phyloP scores from a whole-genome alignment of 1,284 basidiomycete species.

The Sphaerobolus stellatus region DNA sequence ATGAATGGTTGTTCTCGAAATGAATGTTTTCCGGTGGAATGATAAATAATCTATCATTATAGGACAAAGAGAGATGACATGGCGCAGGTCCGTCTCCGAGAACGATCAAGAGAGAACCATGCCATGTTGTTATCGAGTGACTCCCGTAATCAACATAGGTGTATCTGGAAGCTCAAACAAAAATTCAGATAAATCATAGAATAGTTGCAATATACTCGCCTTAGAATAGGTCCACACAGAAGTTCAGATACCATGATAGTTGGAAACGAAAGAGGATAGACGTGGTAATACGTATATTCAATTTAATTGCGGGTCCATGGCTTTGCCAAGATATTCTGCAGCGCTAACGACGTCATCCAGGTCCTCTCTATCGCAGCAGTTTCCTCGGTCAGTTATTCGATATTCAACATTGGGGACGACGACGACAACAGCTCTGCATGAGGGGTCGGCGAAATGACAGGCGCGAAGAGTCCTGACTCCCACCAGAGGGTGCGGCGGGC shows the following conservation, averaged over 20 bases:
- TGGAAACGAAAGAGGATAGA: no score
- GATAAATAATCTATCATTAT: neutral
- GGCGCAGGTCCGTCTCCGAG: neutral
- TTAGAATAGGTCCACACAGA: constrained; percentile 17
- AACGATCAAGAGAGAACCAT: constrained; percentile 20
- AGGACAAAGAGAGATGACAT: neutral
- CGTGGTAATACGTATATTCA: no score
- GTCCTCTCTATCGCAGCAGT: no score
- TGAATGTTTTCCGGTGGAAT: constrained; percentile 7
- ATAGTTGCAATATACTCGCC: constrained; percentile 6
- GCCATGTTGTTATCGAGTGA: constrained; percentile 13
- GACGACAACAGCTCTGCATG: no score
- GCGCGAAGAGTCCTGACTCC: no score
- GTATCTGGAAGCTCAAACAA: constrained; percentile 12
- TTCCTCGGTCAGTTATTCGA: no score
- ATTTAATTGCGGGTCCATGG: no score
- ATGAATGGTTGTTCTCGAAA: constrained; percentile 13
- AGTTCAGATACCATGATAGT: neutral
- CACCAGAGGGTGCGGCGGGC: no score
- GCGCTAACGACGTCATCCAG: no score
- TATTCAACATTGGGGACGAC: no score
- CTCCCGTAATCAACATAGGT: constrained; percentile 18
- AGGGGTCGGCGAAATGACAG: no score
- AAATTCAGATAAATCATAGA: neutral
- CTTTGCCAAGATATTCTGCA: no score